These are phyloP conservation scores for Colletotrichum sp. DNA, from an alignment of 2,329 filamentous ascomycete genomes.

Conservation along the genomic window DNA sequence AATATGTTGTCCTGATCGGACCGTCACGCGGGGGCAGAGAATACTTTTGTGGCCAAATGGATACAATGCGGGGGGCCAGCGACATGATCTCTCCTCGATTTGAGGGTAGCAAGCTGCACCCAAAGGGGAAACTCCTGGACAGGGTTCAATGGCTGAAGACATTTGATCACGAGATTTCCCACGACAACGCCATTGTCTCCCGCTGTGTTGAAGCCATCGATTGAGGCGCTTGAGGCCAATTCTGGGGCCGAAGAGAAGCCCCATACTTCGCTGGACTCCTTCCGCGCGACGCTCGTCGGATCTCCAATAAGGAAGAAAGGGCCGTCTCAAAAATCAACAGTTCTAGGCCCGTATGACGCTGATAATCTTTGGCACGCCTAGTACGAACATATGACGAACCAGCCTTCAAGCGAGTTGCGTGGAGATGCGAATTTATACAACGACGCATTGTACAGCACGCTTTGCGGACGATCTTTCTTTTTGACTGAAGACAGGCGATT, in stretches of 20 bases:
- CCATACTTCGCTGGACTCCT: too few species aligned
- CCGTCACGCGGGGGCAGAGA: not conserved
- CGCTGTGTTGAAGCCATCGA: accelerated
- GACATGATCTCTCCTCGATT: too few species aligned
- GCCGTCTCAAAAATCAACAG: accelerated
- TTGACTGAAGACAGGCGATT: not conserved
- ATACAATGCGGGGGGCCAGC: too few species aligned
- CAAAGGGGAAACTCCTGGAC: accelerated
- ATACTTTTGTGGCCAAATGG: not conserved
- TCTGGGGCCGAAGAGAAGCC: too few species aligned
- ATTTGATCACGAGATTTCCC: accelerated
- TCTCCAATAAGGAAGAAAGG: not conserved
- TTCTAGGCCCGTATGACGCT: not conserved
- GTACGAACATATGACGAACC: not conserved
- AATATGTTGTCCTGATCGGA: not conserved
- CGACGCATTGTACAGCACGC: not conserved
- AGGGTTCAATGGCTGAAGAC: accelerated
- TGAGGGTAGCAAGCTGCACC: accelerated
- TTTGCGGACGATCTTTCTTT: not conserved
- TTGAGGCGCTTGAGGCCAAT: too few species aligned
- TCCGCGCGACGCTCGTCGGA: accelerated
- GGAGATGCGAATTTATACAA: not conserved
- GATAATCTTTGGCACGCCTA: not conserved
- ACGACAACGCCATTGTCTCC: accelerated
- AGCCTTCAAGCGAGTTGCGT: accelerated